These are phyloP conservation scores for Phytophthora palmivora DNA, from an alignment of 352 stramenopile genomes.

Conservation along the genomic window DNA sequence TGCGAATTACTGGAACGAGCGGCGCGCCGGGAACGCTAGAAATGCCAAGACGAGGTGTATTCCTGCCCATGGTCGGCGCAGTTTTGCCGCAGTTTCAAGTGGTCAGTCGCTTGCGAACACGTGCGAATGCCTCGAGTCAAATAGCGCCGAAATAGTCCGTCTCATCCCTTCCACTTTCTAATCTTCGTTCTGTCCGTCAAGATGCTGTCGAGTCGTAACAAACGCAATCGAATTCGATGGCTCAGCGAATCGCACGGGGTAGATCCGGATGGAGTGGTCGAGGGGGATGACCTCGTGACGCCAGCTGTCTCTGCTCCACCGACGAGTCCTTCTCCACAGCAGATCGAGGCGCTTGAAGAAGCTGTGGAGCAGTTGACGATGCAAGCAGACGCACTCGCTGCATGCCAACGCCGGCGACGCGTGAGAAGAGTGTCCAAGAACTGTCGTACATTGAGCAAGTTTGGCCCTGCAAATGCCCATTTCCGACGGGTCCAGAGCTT, in stretches of 20 bases:
- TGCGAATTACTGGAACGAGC: too few species aligned
- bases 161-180: slow-evolving; percentile 2
- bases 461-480: slow-evolving; percentile 33
- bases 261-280: neutral
- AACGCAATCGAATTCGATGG: slow-evolving; percentile 23
- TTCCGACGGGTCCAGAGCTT: slow-evolving; percentile 41
- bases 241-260: neutral
- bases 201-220: slow-evolving; percentile 34
- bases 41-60: too few species aligned
- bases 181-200: neutral
- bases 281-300: neutral
- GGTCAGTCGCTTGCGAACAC: neutral
- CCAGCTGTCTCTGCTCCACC: neutral
- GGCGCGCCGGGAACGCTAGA: too few species aligned
- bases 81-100: too few species aligned
- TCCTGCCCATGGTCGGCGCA: too few species aligned
- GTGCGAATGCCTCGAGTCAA: too few species aligned
- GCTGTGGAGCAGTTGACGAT: slow-evolving; percentile 6
- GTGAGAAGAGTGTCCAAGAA: slow-evolving; percentile 46
- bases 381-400: slow-evolving; percentile 10
- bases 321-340: neutral
- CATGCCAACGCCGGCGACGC: slow-evolving; percentile 6
- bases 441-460: slow-evolving; percentile 47
- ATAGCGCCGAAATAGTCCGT: slow-evolving; percentile 9
- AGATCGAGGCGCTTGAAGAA: slow-evolving; percentile 14